Conservation (phyloP, 352 stramenopile genomes). For the Globisporangium spiculum region DNA sequence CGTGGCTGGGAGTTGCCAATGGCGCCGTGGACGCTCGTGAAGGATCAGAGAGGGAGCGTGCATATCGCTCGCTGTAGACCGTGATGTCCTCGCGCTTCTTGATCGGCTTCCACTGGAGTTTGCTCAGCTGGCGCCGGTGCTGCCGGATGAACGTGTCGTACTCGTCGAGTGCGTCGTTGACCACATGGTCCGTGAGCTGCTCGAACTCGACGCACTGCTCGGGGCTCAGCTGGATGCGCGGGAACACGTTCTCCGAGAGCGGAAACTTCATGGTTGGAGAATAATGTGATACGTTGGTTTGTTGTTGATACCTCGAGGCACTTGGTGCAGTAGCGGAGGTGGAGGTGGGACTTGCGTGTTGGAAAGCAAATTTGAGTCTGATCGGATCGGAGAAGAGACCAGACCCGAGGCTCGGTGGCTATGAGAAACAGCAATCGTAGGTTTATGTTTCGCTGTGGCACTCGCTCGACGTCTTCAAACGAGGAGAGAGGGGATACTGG, state of each 20-base stretch:
- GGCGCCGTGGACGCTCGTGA: not conserved
- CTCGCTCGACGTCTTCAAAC: no score
- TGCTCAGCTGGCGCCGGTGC: conserved; percentile 33
- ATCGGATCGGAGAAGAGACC: not conserved
- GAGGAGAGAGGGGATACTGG: no score
- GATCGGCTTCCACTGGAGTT: conserved; percentile 43
- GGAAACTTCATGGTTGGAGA: conserved; percentile 29
- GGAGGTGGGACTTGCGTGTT: conserved; percentile 1
- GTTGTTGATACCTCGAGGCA: not conserved
- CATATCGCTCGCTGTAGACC: conserved; percentile 41
- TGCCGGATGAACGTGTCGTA: conserved; percentile 24
- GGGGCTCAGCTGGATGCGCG: conserved; percentile 23
- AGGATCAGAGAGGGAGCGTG: not conserved
- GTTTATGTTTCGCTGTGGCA: no score
- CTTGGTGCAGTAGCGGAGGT: not conserved
- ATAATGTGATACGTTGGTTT: no score
- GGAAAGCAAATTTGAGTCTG: conserved; percentile 1
- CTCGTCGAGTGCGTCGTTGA: conserved; percentile 30
- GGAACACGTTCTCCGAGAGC: conserved; percentile 26
- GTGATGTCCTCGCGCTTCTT: conserved; percentile 47
- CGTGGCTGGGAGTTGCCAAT: not conserved
- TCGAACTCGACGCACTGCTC: conserved; percentile 28
- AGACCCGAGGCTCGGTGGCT: not conserved
- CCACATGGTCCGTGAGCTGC: conserved; percentile 27
- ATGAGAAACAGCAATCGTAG: not conserved